Evolutionary conservation across 2,329 filamentous ascomycete species (phyloP).

Genomic region (Lachnellula arida): DNA sequence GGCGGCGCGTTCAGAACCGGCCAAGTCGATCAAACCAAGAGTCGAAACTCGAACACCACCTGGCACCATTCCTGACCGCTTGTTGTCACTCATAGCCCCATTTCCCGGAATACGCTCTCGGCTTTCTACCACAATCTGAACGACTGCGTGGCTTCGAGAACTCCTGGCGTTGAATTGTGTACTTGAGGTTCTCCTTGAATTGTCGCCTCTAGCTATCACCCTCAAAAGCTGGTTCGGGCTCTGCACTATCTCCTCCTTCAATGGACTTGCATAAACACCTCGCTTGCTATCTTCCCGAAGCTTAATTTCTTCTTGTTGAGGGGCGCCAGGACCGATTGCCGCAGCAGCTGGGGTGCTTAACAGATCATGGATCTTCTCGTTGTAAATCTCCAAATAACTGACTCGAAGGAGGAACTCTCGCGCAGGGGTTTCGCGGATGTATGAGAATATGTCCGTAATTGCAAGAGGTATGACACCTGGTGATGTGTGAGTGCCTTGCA

Average conservation of each 20-base stretch:
- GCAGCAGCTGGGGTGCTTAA: slow-evolving; percentile 66
- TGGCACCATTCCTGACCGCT: slow-evolving; percentile 66
- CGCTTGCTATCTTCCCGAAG: slow-evolving; percentile 93
- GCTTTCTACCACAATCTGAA: slow-evolving; percentile 97
- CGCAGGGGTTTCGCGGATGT: slow-evolving; percentile 93
- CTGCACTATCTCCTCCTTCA: slow-evolving; percentile 98
- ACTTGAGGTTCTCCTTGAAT: slow-evolving; percentile 83
- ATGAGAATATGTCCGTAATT: slow-evolving; percentile 98
- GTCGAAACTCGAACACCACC: slow-evolving; percentile 95
- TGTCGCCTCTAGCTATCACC: slow-evolving; percentile 91
- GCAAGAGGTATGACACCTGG: slow-evolving; percentile 95
- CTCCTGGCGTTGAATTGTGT: slow-evolving; percentile 97
- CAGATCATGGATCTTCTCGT: slow-evolving; percentile 93
- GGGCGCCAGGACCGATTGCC: slow-evolving; percentile 45
- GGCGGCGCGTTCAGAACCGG: slow-evolving; percentile 91
- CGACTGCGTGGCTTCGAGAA: slow-evolving; percentile 95
- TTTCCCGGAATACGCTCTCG: slow-evolving; percentile 69
- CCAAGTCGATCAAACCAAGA: slow-evolving; percentile 90
- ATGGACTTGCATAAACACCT: slow-evolving; percentile 89
- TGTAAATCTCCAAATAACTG: slow-evolving; percentile 98
- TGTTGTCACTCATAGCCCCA: slow-evolving; percentile 48
- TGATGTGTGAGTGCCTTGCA: slow-evolving; percentile 95
- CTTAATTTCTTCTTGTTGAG: slow-evolving; percentile 88
- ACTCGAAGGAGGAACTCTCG: slow-evolving; percentile 92
- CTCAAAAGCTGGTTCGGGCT: slow-evolving; percentile 91